These are phyloP conservation scores for Eucalyptus tenuipes DNA, from an alignment of 345 rosid species.

Conservation along the genomic window DNA sequence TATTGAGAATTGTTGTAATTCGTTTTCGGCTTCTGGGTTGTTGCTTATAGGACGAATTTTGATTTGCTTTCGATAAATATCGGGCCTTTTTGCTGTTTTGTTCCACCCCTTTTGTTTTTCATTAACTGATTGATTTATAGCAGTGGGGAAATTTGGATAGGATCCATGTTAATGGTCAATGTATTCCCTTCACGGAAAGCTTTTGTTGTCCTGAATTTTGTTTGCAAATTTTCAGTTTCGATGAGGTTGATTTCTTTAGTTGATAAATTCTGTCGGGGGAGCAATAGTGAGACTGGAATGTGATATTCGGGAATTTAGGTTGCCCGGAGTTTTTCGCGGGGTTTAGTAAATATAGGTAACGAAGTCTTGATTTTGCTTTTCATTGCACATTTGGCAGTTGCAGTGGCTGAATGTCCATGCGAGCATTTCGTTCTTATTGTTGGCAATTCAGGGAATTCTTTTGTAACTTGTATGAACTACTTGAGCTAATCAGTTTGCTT, in stretches of 20 bases:
- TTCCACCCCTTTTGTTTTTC: not conserved
- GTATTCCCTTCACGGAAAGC: not conserved
- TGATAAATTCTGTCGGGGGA: not conserved
- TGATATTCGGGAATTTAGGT: not conserved
- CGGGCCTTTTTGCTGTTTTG: not conserved
- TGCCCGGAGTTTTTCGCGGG: fast-evolving
- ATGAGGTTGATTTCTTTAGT: not conserved
- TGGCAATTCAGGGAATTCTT: not conserved
- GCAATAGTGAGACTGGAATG: not conserved
- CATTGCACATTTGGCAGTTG: not conserved
- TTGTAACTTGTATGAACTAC: not conserved
- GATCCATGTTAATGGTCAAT: not conserved
- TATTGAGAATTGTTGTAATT: not conserved
- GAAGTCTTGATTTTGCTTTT: not conserved
- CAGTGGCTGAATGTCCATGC: not conserved
- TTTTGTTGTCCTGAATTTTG: not conserved
- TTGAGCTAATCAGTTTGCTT: not conserved
- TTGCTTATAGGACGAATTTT: not conserved
- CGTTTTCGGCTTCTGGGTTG: not conserved
- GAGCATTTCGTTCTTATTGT: not conserved
- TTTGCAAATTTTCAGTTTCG: not conserved
- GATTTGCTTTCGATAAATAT: not conserved
- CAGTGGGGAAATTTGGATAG: not conserved
- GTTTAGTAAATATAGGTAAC: not conserved
- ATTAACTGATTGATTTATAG: not conserved